phyloP scores from a whole-genome alignment of 164 flowering plant species.

The Kalanchoe fedtschenkoi region DNA sequence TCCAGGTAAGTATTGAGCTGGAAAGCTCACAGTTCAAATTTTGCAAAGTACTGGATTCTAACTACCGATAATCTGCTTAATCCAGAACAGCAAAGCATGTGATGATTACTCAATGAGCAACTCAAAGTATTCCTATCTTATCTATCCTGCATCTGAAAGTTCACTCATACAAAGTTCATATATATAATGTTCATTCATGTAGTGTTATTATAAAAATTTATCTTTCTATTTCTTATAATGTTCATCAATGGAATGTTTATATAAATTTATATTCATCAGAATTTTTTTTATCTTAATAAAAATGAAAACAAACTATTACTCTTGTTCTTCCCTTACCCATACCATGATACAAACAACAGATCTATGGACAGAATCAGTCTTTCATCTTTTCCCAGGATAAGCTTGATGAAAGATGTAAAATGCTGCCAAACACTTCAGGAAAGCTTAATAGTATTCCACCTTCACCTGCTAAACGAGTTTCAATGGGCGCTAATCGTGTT shows the following conservation, averaged over 20 bases:
- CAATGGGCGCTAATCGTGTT: constrained; percentile 25
- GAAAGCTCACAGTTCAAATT: background rate
- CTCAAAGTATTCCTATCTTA: background rate
- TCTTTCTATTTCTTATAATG: too few relatives aligned
- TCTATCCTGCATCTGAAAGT: background rate
- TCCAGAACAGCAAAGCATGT: background rate
- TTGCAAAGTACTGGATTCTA: background rate
- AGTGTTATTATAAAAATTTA: too few relatives aligned
- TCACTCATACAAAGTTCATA: too few relatives aligned
- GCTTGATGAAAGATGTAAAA: constrained; percentile 24
- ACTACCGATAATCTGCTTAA: background rate
- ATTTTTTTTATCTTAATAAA: too few relatives aligned
- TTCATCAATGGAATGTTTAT: too few relatives aligned
- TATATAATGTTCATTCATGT: too few relatives aligned
- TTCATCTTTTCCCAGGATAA: constrained; percentile 15
- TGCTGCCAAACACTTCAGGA: constrained; percentile 34
- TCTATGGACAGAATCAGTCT: background rate
- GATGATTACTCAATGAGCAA: background rate
- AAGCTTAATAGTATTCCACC: constrained; percentile 21
- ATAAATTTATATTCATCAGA: too few relatives aligned
- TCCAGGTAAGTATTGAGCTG: constrained; percentile 22
- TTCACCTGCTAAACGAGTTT: constrained; percentile 38
- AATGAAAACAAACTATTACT: background rate
- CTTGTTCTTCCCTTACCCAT: background rate
- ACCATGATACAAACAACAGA: background rate